A percentile compares a stretch with the other conserved stretches of the same genome.
These are phyloP conservation scores for Euphrasia confusa DNA, from an alignment of 257 asterid species.

Conservation along the genomic window DNA sequence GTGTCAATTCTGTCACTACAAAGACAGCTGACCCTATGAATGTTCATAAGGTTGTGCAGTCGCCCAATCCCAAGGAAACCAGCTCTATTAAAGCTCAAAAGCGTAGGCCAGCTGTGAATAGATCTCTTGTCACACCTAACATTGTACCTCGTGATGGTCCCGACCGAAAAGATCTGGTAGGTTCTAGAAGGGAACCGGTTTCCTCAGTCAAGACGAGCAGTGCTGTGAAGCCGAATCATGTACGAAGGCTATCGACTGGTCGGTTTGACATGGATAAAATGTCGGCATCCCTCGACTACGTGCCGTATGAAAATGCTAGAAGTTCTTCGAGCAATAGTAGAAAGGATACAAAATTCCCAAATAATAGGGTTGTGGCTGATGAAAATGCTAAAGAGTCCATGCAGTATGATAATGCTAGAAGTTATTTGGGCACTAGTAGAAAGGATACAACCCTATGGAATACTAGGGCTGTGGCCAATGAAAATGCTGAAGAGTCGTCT, in stretches of 20 bases:
- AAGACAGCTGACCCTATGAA: constrained; percentile 40
- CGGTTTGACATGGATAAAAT: constrained; percentile 59
- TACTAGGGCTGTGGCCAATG: too few relatives aligned
- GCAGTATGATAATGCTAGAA: too few relatives aligned
- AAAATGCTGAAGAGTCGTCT: constrained; percentile 43
- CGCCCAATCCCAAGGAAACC: constrained; percentile 26
- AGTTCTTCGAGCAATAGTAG: constrained; percentile 30
- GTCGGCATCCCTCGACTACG: constrained; percentile 46
- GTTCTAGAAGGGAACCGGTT: constrained; percentile 62
- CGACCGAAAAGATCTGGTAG: constrained; percentile 43
- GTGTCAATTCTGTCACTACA: constrained; percentile 52
- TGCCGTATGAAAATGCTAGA: constrained; percentile 31
- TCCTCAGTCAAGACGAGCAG: constrained; percentile 32
- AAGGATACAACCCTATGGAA: too few relatives aligned
- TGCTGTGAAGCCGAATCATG: constrained; percentile 45
- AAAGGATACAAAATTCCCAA: constrained; percentile 39
- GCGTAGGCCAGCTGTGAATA: constrained; percentile 44
- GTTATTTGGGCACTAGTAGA: too few relatives aligned
- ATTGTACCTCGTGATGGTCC: constrained; percentile 67
- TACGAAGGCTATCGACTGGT: constrained; percentile 50
- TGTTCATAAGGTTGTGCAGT: constrained; percentile 43
- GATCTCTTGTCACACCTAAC: constrained; percentile 59
- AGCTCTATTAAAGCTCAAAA: constrained; percentile 43
- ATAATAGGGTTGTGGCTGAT: constrained; percentile 39
- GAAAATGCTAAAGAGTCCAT: constrained; percentile 26